Conservation (phyloP, 495 filamentous ascomycete genomes). For the Clohesyomyces aquaticus region DNA sequence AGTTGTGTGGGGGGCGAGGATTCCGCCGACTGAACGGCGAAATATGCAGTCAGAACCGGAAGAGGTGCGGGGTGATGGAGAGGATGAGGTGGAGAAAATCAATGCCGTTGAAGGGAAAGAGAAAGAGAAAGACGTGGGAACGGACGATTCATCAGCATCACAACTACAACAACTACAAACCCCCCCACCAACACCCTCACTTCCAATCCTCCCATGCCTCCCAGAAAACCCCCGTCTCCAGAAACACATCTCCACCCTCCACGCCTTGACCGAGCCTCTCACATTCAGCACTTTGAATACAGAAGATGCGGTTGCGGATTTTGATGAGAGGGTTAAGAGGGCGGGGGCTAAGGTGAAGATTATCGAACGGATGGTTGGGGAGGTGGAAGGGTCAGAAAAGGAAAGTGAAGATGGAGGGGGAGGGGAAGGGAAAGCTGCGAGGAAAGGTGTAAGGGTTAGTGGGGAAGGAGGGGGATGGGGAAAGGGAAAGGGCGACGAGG, state of each 20-base stretch:
- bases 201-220: slow-evolving; percentile 52
- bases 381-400: not conserved
- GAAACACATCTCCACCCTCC: slow-evolving; percentile 71
- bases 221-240: slow-evolving; percentile 65
- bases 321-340: slow-evolving; percentile 80
- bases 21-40: slow-evolving; percentile 3
- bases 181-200: no score
- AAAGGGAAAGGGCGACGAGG: slow-evolving; percentile 13
- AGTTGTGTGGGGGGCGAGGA: slow-evolving; percentile 75
- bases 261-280: slow-evolving; percentile 77
- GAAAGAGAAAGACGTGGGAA: no score
- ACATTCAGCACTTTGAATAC: slow-evolving; percentile 76
- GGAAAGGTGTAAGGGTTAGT: slow-evolving; percentile 4
- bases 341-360: slow-evolving; percentile 80
- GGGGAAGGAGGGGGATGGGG: slow-evolving; percentile 2
- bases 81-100: not conserved
- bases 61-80: not conserved
- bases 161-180: no score
- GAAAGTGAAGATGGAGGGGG: not conserved
- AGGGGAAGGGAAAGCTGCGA: slow-evolving; percentile 9
- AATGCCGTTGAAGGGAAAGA: slow-evolving; percentile 3
- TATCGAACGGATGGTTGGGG: slow-evolving; percentile 64
- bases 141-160: no score
- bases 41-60: not conserved
- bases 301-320: slow-evolving; percentile 81